Conservation (phyloP, 371 early-diverging fungal genomes). For the Saksenaea vasiformis region DNA sequence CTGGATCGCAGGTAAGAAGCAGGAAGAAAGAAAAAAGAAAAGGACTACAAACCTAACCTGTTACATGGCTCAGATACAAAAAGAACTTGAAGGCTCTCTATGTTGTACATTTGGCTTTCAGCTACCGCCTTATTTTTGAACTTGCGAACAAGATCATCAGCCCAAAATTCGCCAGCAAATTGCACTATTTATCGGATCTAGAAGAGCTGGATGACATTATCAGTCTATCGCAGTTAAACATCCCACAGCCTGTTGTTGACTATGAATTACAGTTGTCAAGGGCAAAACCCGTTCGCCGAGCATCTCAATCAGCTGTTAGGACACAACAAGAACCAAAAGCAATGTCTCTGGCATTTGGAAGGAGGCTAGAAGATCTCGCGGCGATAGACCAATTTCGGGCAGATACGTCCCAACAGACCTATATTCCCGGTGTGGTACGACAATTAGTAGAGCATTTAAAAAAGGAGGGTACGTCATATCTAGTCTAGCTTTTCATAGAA, state of each 20-base stretch:
- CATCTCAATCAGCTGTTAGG: background rate
- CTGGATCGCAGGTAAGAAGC: slow-evolving; percentile 59
- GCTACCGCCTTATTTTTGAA: slow-evolving; percentile 16
- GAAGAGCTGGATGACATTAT: slow-evolving; percentile 62
- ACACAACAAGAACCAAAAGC: background rate
- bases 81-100: slow-evolving; percentile 84
- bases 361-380: slow-evolving; percentile 36
- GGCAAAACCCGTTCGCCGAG: slow-evolving; percentile 1
- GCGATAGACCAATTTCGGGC: background rate
- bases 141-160: slow-evolving; percentile 45
- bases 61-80: slow-evolving; percentile 57
- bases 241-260: slow-evolving; percentile 73
- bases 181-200: slow-evolving; percentile 72
- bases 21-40: background rate
- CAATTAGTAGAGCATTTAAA: slow-evolving; percentile 36
- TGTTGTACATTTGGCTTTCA: slow-evolving; percentile 67
- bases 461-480: slow-evolving; percentile 24
- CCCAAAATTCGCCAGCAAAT: slow-evolving; percentile 83
- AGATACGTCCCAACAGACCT: slow-evolving; percentile 7
- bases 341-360: slow-evolving; percentile 39
- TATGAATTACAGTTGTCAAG: slow-evolving; percentile 31
- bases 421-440: slow-evolving; percentile 35
- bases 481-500: background rate
- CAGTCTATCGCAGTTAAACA: slow-evolving; percentile 67
- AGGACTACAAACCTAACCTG: background rate